A percentile compares a stretch with the other conserved stretches of the same genome.
Conservation (phyloP, 176 grass and related monocot genomes). For the Oryza officinalis region DNA sequence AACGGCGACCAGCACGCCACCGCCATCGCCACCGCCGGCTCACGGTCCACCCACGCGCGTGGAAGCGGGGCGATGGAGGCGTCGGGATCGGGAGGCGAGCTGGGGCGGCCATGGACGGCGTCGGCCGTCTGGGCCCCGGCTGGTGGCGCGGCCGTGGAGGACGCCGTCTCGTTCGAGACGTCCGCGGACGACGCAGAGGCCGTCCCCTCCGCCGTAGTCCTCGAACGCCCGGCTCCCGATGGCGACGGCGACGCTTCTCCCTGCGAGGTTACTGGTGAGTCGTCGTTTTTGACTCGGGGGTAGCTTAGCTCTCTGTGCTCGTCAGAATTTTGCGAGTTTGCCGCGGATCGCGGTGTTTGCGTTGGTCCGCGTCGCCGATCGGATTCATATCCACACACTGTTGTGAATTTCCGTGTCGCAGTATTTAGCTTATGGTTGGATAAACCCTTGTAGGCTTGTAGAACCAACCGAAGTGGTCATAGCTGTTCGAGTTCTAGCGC, state of each 20-base stretch:
- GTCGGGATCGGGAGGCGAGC: conserved; percentile 32
- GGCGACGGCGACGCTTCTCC: conserved; percentile 32
- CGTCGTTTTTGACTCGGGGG: conserved; percentile 19
- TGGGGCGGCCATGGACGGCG: conserved; percentile 35
- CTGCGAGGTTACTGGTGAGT: conserved; percentile 67
- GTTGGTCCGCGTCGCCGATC: conserved; percentile 15
- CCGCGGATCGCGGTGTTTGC: conserved; percentile 9
- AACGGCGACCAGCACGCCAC: conserved; percentile 16
- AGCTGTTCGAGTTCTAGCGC: conserved; percentile 18
- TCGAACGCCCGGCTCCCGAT: not conserved
- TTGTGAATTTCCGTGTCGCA: not conserved
- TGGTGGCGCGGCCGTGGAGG: conserved; percentile 44
- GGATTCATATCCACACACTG: not conserved
- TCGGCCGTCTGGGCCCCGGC: conserved; percentile 47
- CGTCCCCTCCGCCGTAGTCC: conserved; percentile 4
- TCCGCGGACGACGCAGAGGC: conserved; percentile 42
- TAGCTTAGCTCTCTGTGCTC: not conserved
- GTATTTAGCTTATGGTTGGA: not conserved
- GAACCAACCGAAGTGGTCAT: not conserved
- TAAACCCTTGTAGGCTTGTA: not conserved
- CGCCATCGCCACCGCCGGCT: not conserved
- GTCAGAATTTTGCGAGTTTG: conserved; percentile 13
- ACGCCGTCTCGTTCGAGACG: conserved; percentile 67
- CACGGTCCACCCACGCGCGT: not conserved
- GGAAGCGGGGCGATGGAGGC: conserved; percentile 40